Evolutionary conservation across 257 asterid species (phyloP).

Genomic region (Gentiana macrophylla): DNA sequence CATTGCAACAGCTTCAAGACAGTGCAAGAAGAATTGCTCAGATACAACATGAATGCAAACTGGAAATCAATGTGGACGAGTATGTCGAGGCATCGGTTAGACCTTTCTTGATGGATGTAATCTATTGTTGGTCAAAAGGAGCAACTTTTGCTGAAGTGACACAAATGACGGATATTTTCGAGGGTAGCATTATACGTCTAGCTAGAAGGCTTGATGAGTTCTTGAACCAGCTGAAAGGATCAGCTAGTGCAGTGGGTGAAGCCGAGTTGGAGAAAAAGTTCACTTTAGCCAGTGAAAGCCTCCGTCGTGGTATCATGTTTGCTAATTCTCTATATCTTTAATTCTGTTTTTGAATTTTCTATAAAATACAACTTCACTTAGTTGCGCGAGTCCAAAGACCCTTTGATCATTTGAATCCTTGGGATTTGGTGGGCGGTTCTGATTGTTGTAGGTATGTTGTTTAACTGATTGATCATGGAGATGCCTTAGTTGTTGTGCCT

Average conservation of each 20-base stretch:
- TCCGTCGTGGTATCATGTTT: conserved; percentile 95
- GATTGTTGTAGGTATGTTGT: no score
- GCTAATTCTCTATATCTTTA: conserved; percentile 86
- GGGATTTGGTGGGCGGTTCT: no score
- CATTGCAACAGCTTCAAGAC: conserved; percentile 92
- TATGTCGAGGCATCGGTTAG: conserved; percentile 89
- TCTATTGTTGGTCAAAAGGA: conserved; percentile 98
- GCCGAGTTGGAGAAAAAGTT: conserved; percentile 67
- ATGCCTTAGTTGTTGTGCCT: no score
- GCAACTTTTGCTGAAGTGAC: conserved; percentile 71
- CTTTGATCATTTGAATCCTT: no score
- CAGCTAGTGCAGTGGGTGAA: conserved; percentile 96
- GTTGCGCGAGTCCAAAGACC: no score
- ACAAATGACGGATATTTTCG: conserved; percentile 87
- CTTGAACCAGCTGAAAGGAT: conserved; percentile 82
- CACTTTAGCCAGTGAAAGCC: conserved; percentile 76
- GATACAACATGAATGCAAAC: conserved; percentile 98
- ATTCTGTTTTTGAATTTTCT: not conserved
- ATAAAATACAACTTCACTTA: no score
- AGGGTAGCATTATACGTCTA: conserved; percentile 86
- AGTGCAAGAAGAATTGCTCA: conserved; percentile 92
- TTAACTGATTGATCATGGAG: no score
- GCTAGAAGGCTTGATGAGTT: conserved; percentile 95
- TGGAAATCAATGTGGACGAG: conserved; percentile 85
- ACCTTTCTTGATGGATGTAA: conserved; percentile 93